These are phyloP conservation scores for Coemansia sp. DNA, from an alignment of 192 early-diverging fungal genomes.

Conservation along the genomic window DNA sequence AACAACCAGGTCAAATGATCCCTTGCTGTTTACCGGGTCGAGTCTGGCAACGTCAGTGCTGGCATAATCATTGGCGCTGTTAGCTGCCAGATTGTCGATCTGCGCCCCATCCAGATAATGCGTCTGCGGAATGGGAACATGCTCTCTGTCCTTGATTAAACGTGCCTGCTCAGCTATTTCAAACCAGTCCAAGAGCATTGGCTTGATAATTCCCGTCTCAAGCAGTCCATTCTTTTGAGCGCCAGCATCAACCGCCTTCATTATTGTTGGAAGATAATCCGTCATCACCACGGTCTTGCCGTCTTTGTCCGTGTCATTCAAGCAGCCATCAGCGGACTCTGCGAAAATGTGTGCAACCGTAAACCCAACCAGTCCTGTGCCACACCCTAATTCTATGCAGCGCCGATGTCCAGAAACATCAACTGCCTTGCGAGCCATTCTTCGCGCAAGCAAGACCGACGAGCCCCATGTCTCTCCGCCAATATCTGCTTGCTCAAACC, in stretches of 20 bases:
- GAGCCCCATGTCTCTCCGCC: constrained; percentile 25
- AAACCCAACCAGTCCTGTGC: constrained; percentile 21
- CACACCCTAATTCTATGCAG: constrained; percentile 22
- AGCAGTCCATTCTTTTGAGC: constrained; percentile 13
- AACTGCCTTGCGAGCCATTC: constrained; percentile 15
- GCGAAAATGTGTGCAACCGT: constrained; percentile 7
- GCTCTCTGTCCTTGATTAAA: background rate
- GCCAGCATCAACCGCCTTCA: constrained; percentile 9
- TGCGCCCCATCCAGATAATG: constrained; percentile 11
- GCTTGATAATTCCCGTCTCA: background rate
- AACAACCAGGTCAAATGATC: constrained; percentile 18
- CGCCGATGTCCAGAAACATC: background rate
- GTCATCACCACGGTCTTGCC: constrained; percentile 17
- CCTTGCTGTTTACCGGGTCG: background rate
- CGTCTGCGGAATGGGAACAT: background rate
- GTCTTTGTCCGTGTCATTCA: background rate
- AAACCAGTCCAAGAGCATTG: constrained; percentile 20
- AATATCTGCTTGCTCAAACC: constrained; percentile 25
- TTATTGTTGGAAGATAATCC: constrained; percentile 22
- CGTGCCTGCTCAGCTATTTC: constrained; percentile 4
- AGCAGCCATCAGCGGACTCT: background rate
- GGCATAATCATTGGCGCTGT: background rate
- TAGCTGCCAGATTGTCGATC: background rate
- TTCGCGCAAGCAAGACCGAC: constrained; percentile 12
- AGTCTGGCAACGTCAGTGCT: background rate